Evolutionary conservation across 345 rosid genomes (phyloP).

Genomic region (Lagerstroemia speciosa): DNA sequence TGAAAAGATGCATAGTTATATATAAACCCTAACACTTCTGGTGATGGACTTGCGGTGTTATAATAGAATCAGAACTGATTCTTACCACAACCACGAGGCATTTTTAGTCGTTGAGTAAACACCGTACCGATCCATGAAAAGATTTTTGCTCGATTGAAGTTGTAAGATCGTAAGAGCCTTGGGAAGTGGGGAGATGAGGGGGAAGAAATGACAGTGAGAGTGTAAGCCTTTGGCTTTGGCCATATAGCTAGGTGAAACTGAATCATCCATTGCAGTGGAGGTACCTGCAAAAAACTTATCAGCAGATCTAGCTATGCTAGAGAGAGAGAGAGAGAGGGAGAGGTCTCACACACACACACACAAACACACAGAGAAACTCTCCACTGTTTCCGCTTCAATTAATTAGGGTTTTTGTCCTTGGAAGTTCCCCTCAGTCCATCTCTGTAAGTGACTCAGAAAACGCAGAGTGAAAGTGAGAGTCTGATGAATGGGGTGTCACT

Average conservation of each 20-base stretch:
- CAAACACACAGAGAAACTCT: background rate
- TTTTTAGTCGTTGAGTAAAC: too few species aligned
- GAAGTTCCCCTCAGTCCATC: background rate
- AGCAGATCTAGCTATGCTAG: background rate
- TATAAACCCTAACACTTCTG: too few species aligned
- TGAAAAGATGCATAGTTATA: too few species aligned
- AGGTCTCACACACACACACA: background rate
- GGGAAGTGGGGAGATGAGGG: background rate
- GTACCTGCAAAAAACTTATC: background rate
- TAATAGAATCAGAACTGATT: too few species aligned
- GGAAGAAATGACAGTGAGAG: background rate
- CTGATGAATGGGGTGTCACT: background rate
- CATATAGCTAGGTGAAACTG: background rate
- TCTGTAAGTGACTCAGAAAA: background rate
- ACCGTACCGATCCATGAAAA: too few species aligned
- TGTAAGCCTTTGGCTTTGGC: too few species aligned
- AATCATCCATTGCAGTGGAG: slow-evolving; percentile 1
- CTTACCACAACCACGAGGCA: too few species aligned
- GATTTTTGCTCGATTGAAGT: background rate
- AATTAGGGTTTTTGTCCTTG: background rate
- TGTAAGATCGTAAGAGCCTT: background rate
- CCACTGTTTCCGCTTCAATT: background rate
- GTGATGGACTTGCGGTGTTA: too few species aligned
- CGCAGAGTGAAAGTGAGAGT: background rate
- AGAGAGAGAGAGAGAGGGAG: background rate